Conservation (phyloP, 2,329 filamentous ascomycete species). For the Cucurbitaria berberidis region DNA sequence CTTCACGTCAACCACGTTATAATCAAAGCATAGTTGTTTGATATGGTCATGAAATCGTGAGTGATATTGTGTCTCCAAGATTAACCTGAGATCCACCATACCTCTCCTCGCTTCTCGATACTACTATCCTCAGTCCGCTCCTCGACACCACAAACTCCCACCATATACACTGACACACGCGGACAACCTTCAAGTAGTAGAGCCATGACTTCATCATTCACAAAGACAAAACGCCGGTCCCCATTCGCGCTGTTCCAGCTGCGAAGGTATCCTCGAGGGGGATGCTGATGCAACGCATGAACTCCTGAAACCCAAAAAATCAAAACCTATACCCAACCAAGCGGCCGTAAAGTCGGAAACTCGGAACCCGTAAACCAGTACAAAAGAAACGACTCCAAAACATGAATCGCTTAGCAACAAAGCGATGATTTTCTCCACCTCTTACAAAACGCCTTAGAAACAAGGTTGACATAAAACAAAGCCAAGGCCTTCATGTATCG, state of each 20-base stretch:
- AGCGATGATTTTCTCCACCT: slow-evolving; percentile 15
- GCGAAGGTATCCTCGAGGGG: slow-evolving; percentile 37
- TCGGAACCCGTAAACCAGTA: slow-evolving; percentile 21
- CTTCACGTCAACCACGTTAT: no score
- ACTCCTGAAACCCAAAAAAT: slow-evolving; percentile 17
- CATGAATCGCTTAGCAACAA: slow-evolving; percentile 18
- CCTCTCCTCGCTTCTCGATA: not conserved
- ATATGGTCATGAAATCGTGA: slow-evolving; percentile 29
- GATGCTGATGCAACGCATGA: slow-evolving; percentile 37
- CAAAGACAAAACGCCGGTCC: slow-evolving; percentile 30
- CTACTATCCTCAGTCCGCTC: not conserved
- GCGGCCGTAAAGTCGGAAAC: slow-evolving; percentile 18
- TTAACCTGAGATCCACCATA: slow-evolving; percentile 21
- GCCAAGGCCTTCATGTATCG: slow-evolving; percentile 10
- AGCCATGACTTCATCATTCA: slow-evolving; percentile 1
- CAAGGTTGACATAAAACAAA: slow-evolving; percentile 14
- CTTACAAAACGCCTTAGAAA: slow-evolving; percentile 21
- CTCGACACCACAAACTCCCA: not conserved
- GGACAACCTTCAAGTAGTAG: not conserved
- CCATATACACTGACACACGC: not conserved
- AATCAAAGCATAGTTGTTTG: not conserved
- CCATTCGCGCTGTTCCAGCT: slow-evolving; percentile 37
- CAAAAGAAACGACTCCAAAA: slow-evolving; percentile 4
- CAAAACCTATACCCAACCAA: slow-evolving; percentile 13
- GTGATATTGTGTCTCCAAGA: slow-evolving; percentile 23